Base-by-base conservation (phyloP, 805 yeast genomes). In the Monosporozyma yasuniensis region DNA sequence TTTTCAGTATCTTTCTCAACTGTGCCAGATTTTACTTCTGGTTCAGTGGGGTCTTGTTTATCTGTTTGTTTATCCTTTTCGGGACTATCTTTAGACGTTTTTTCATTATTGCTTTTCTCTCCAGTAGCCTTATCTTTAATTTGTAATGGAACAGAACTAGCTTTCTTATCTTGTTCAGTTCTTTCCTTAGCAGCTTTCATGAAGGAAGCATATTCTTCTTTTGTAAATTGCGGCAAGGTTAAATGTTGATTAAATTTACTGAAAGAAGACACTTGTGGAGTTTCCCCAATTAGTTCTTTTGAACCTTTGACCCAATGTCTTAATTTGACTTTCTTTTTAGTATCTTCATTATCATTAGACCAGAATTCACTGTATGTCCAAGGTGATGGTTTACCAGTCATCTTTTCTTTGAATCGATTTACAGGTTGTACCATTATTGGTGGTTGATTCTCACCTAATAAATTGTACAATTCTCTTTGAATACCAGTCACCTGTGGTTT, bases 391-490 rank as follows among this genome's bases (percentile, higher is more conserved):
- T 80, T 83, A 18, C 77, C 73, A 42, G 70, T 70, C 47, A 87
- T 73, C 56, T 80, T 76, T 52, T 82, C 87, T 54, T 83, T 84
- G 61, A 81, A 81, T 54, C 79, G 69, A 25, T 62, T 70, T 47
- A 71, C 72, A 2, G 59, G 55, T 47, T 73, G 72, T n/a, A 76
- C 77, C n/a, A 75, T 76, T 7, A 77, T 78, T 0, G 98, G 90
- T 0, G 99, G 96, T 1, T 95, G 81, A 65, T 88, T 88, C 38
- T 93, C 90, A 4, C 99, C 99, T 39, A 93, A 72, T 48, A 95
- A 74, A 55, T 84, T 85, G 66, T 84, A 90, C 48, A 93, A 72
- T 64, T 93, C 99, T 57, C 98, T 77, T 54, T 87, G 90, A 79
- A 91, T 84, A 23, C 96, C 96, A 1, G 81, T 72, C 43, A 74